Base-by-base conservation (phyloP, 768 basidiomycete species). In the Sporobolomyces roseus region DNA sequence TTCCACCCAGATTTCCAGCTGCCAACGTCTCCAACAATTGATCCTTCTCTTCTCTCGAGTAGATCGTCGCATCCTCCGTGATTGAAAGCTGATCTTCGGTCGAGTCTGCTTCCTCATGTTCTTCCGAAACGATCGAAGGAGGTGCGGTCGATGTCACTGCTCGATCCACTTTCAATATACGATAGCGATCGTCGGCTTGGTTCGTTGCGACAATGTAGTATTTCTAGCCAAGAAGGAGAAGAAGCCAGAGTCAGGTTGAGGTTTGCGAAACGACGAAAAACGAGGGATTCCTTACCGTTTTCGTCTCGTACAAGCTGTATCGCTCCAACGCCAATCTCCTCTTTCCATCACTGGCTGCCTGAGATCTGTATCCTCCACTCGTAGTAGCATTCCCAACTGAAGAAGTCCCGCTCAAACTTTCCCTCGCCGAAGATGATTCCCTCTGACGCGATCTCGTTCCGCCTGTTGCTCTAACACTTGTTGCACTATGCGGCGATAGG, bases 121-220 rank as follows among this genome's bases (percentile, higher is more conserved):
- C 61, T 19, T 25, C 56, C 10, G 58, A 60, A 35, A 10, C n/a
- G 27, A 35, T 33, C 45, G 45, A 32, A 33, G 43, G 58, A 16
- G 58, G 58, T 3, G 58, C 45, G 5, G 58, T 48, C 19, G 65
- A 46, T 0, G 63, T 32, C 0, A 71, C 48, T 1, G 63, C 48
- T 10, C 94, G 83, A 78, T 99, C 93, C 61, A 99, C 87, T 81
- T 93, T 96, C 76, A 97, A 84, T 63, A 99, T 90, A 25, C 90
- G 85, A 76, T 96, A 93, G 2, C 89, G 84, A 1, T 90, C 88
- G 66, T 91, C 90, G 23, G 89, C 86, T 1, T 90, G 85, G 79
- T 92, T 92, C 48, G 90, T 93, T 3, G 90, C 93, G 68, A 97
- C 86, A 61, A 99, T 85, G 80, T 87, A 97, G 83, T 94, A 92